Conservation (phyloP, 23 red algal genomes). For the Gracilaria gracilis region DNA sequence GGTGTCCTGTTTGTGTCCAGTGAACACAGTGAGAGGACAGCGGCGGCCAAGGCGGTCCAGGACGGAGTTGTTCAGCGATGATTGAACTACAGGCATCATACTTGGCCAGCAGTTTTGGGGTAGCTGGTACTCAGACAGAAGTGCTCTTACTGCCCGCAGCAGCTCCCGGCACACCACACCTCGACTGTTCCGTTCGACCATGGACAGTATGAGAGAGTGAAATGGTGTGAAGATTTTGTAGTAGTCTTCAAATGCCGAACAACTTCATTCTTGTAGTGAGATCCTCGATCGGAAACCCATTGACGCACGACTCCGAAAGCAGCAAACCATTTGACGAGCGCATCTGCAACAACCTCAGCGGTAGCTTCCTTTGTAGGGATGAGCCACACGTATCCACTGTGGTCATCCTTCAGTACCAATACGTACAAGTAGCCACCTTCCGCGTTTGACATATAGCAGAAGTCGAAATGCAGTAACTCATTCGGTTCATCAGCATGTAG, state of each 20-base stretch:
- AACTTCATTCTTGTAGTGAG: too few species aligned
- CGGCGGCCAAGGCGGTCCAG: conserved; percentile 17
- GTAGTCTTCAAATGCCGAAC: too few species aligned
- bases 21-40: conserved; percentile 41
- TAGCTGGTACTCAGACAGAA: background rate
- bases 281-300: background rate
- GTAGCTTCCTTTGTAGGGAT: background rate
- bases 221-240: conserved; percentile 1
- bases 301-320: background rate
- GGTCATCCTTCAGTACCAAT: conserved; percentile 24
- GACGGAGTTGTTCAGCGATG: conserved; percentile 30
- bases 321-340: background rate
- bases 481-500: too few species aligned
- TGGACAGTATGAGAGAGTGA: conserved; percentile 11
- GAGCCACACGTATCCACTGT: background rate
- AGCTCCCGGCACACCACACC: conserved; percentile 1
- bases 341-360: background rate
- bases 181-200: conserved; percentile 11
- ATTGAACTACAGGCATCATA: background rate
- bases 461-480: too few species aligned
- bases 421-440: too few species aligned
- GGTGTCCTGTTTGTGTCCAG: conserved; percentile 4
- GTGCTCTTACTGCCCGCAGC: background rate
- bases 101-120: too few species aligned
- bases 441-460: too few species aligned